phyloP scores from a whole-genome alignment of 129 eudicot genomes.

The Ambrosia artemisiifolia region DNA sequence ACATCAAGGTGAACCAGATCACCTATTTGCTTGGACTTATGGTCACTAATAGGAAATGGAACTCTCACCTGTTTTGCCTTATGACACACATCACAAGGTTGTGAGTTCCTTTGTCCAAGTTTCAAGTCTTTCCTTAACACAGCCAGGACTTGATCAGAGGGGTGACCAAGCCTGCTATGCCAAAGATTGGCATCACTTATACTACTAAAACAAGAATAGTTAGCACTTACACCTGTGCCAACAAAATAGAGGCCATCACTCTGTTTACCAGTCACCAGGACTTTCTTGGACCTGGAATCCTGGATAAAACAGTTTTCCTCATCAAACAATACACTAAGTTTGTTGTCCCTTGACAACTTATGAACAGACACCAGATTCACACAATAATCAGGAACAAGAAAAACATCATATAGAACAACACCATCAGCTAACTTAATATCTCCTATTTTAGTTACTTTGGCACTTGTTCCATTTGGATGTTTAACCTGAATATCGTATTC shows the following conservation, averaged over 20 bases:
- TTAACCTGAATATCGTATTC: not conserved
- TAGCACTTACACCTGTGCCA: not conserved
- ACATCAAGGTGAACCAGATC: not conserved
- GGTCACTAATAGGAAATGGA: not conserved
- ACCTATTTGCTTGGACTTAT: no score
- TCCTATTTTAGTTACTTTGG: not conserved
- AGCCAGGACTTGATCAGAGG: not conserved
- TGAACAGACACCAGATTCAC: not conserved
- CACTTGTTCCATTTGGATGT: not conserved
- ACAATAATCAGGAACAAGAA: no score
- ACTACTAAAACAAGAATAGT: not conserved
- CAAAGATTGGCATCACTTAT: not conserved
- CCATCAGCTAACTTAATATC: not conserved
- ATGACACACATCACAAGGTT: not conserved
- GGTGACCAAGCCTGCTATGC: not conserved
- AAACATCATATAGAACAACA: no score
- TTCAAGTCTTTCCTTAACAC: no score
- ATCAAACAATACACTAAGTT: no score
- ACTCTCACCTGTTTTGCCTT: not conserved
- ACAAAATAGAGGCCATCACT: not conserved
- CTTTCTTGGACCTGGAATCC: no score
- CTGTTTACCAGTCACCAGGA: no score
- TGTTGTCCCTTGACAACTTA: no score
- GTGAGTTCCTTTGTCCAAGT: no score
- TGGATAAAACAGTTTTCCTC: no score